Conservation (phyloP, 2,329 filamentous ascomycete genomes). For the Curvularia spicifera region DNA sequence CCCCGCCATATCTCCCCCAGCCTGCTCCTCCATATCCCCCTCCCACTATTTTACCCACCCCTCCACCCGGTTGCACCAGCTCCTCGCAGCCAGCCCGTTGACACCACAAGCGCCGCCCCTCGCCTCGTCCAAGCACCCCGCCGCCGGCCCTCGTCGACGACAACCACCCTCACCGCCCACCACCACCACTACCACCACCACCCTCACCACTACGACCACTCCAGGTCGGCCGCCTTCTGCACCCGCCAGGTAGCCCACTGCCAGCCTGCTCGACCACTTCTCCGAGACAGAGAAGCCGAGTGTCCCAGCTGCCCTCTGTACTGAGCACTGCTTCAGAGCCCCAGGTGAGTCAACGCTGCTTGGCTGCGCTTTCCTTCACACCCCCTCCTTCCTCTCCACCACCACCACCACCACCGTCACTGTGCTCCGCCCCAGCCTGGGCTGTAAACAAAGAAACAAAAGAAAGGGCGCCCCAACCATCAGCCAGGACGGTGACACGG, state of each 20-base stretch:
- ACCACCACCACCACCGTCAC: constrained; percentile 14
- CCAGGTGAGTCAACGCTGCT: constrained; percentile 44
- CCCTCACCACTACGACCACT: too few species aligned
- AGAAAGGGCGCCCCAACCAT: constrained; percentile 26
- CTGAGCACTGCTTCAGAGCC: constrained; percentile 21
- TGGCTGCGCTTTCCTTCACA: constrained; percentile 20
- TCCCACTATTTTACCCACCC: constrained; percentile 31
- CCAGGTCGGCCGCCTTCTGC: constrained; percentile 29
- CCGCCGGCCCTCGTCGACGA: constrained; percentile 27
- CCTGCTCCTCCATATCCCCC: constrained; percentile 33
- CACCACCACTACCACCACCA: background rate
- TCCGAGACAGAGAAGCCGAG: constrained; percentile 16
- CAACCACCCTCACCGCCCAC: constrained; percentile 21
- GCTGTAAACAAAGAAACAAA: constrained; percentile 23
- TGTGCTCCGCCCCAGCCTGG: constrained; percentile 21
- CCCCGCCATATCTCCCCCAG: constrained; percentile 41
- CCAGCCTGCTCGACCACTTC: constrained; percentile 4
- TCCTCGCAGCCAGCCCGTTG: constrained; percentile 21
- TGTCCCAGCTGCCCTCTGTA: constrained; percentile 14
- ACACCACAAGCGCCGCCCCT: constrained; percentile 3
- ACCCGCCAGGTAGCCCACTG: constrained; percentile 22
- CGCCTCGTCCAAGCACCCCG: constrained; percentile 7
- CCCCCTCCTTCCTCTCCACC: constrained; percentile 12
- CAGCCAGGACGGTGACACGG: constrained; percentile 40
- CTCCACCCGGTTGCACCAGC: constrained; percentile 29